A percentile compares a stretch with the other conserved stretches of the same genome.
phyloP scores from a whole-genome alignment of 78 protist species.

The Blattamonas nauphoetae region DNA sequence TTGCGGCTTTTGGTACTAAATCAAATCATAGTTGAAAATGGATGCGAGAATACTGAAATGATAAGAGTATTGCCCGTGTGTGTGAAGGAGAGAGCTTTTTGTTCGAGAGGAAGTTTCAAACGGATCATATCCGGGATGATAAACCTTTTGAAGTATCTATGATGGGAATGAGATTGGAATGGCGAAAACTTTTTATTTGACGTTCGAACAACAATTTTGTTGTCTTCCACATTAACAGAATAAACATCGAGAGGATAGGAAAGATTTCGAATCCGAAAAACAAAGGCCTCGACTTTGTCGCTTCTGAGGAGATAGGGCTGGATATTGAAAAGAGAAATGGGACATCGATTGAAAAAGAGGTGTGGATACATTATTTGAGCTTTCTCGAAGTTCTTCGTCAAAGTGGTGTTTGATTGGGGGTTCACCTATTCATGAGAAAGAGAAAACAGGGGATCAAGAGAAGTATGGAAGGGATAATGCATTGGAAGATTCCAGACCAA shows the following conservation, averaged over 20 bases:
- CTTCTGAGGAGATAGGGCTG: constrained; percentile 4
- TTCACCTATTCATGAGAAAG: not conserved
- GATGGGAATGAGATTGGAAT: not conserved
- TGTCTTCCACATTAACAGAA: constrained; percentile 8
- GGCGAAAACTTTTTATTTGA: constrained; percentile 4
- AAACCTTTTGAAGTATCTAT: constrained; percentile 19
- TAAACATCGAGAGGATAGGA: constrained; percentile 9
- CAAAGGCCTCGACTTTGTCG: constrained; percentile 9
- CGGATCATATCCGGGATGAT: constrained; percentile 18
- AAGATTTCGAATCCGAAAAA: constrained; percentile 11
- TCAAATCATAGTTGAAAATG: no score
- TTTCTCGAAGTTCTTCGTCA: not conserved
- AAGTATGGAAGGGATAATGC: not conserved
- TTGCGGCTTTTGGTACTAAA: not conserved
- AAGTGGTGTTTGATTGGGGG: not conserved
- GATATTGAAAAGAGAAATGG: not conserved
- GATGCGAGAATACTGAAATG: no score
- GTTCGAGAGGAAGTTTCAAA: not conserved
- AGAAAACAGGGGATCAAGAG: not conserved
- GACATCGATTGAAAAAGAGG: not conserved
- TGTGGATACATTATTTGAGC: not conserved
- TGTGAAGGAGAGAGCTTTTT: not conserved
- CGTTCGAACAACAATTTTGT: constrained; percentile 8
- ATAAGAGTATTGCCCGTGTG: not conserved
- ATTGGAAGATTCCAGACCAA: no score